Percentiles rank a stretch among this genome's conserved stretches.
These are phyloP conservation scores for Akanthomyces lecanii DNA, from an alignment of 2,329 filamentous ascomycete species.

Conservation along the genomic window DNA sequence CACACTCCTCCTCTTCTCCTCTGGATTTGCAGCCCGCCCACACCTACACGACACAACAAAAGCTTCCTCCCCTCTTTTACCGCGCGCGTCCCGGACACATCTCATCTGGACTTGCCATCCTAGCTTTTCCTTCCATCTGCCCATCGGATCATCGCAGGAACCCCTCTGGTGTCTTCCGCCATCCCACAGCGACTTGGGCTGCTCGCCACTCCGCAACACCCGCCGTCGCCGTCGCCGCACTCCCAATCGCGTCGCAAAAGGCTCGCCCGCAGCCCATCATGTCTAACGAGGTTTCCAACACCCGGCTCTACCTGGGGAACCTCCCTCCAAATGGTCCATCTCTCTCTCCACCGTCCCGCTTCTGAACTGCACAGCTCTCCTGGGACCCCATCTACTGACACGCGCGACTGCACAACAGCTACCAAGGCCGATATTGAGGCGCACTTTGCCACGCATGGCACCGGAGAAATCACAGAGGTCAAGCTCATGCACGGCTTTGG, in stretches of 20 bases:
- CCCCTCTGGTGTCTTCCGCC: neutral
- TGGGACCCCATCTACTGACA: slow-evolving; percentile 37
- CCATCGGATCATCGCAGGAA: neutral
- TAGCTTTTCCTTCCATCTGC: slow-evolving; percentile 17
- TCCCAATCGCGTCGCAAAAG: neutral
- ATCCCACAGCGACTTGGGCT: neutral
- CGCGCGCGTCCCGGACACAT: slow-evolving; percentile 10
- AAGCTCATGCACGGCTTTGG: slow-evolving; percentile 99
- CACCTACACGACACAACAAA: slow-evolving; percentile 7
- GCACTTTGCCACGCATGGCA: slow-evolving; percentile 93
- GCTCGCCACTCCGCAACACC: neutral
- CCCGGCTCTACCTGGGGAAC: slow-evolving; percentile 95
- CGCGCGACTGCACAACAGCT: slow-evolving; percentile 54
- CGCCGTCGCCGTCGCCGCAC: neutral
- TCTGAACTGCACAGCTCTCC: neutral
- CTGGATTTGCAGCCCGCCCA: slow-evolving; percentile 12
- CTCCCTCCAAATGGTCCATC: slow-evolving; percentile 85
- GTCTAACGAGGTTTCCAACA: slow-evolving; percentile 80
- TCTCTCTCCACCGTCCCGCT: slow-evolving; percentile 15
- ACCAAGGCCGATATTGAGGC: slow-evolving; percentile 96
- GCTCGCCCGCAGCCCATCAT: slow-evolving; percentile 44
- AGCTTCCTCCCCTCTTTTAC: slow-evolving; percentile 19
- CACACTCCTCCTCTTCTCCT: neutral
- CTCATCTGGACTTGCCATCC: slow-evolving; percentile 9
- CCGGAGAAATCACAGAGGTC: slow-evolving; percentile 96